These are phyloP conservation scores for Eutrema salsugineum DNA, from an alignment of 441 rosid genomes.

Conservation along the genomic window DNA sequence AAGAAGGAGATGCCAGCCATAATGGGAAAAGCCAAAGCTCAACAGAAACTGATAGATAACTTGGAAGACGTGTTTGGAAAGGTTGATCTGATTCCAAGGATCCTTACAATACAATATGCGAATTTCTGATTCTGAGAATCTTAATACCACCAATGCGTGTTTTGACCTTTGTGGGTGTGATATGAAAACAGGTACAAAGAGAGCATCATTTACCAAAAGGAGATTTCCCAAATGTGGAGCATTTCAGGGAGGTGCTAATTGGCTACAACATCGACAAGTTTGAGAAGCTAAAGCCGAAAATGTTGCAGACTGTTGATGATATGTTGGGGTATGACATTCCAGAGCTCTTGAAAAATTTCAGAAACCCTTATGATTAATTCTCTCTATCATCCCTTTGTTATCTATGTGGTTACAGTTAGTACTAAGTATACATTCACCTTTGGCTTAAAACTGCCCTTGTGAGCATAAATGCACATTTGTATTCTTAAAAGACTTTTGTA, in stretches of 20 bases:
- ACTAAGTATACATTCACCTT: background rate
- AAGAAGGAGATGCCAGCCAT: constrained; percentile 92
- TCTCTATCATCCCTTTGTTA: background rate
- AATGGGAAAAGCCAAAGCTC: constrained; percentile 93
- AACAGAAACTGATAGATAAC: constrained; percentile 74
- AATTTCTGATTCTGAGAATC: background rate
- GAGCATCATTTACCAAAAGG: constrained; percentile 85
- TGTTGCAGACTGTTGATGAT: constrained; percentile 87
- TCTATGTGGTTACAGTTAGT: background rate
- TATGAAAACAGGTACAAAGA: constrained; percentile 63
- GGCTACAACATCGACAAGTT: constrained; percentile 87
- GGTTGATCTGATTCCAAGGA: constrained; percentile 37
- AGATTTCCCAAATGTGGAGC: constrained; percentile 88
- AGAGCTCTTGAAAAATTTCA: constrained; percentile 71
- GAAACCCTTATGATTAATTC: constrained; percentile 68
- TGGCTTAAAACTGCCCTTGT: background rate
- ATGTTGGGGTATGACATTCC: constrained; percentile 96
- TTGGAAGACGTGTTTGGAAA: constrained; percentile 74
- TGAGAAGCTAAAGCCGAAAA: constrained; percentile 86
- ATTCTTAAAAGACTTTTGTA: constrained; percentile 7
- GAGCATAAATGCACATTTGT: constrained; percentile 25
- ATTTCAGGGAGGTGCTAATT: constrained; percentile 63
- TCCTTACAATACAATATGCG: background rate
- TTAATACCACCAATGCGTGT: background rate
- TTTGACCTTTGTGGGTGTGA: background rate